Evolutionary conservation across 176 grass and related monocot species (phyloP).

Genomic region (Triticum monococcum): DNA sequence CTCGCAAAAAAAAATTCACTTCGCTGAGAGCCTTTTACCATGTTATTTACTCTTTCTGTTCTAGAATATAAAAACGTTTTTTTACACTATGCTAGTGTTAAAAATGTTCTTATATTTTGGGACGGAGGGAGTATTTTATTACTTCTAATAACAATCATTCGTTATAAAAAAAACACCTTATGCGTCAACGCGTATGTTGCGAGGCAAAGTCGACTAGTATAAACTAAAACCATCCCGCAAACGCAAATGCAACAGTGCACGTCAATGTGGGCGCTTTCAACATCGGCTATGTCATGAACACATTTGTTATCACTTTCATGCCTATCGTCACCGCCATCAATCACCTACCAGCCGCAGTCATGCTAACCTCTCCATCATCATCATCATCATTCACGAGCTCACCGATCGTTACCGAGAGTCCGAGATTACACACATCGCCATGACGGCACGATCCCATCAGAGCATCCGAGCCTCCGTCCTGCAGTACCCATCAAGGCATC

Average conservation of each 20-base stretch:
- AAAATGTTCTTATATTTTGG: too few species aligned
- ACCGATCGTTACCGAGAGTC: background rate
- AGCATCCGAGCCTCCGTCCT: background rate
- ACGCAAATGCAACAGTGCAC: background rate
- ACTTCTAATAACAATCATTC: too few species aligned
- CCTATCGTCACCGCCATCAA: background rate
- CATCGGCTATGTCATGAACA: background rate
- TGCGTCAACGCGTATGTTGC: background rate
- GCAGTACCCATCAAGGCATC: background rate
- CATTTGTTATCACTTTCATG: background rate
- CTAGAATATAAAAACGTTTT: too few species aligned
- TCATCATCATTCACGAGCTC: background rate
- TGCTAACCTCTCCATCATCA: background rate
- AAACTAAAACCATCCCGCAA: background rate
- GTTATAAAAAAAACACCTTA: too few species aligned
- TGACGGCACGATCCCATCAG: background rate
- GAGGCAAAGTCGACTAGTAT: background rate
- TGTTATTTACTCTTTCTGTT: too few species aligned
- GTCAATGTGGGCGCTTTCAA: background rate
- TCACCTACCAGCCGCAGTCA: background rate
- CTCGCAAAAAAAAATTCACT: too few species aligned
- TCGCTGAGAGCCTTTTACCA: too few species aligned
- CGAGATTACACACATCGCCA: background rate
- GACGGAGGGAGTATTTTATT: too few species aligned
- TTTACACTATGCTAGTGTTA: too few species aligned